A percentile compares a stretch with the other conserved stretches of the same genome.
These are phyloP conservation scores for Colletotrichum sublineola DNA, from an alignment of 2,329 filamentous ascomycete genomes.

Conservation along the genomic window DNA sequence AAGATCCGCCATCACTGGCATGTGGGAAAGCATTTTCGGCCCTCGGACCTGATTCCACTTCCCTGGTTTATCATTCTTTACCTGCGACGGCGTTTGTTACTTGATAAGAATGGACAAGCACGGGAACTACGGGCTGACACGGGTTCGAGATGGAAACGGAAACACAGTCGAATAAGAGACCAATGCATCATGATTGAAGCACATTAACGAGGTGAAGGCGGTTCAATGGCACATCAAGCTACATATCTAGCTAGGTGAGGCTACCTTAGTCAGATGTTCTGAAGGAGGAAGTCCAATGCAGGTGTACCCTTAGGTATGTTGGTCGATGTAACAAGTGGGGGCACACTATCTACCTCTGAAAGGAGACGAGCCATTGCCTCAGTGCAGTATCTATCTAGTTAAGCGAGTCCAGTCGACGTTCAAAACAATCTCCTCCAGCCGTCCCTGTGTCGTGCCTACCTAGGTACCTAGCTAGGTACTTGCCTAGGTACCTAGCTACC, in stretches of 20 bases:
- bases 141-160: not conserved
- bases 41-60: constrained; percentile 20
- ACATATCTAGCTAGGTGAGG: not conserved
- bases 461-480: no score
- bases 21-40: constrained; percentile 11
- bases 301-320: not conserved
- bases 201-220: not conserved
- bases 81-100: constrained; percentile 33
- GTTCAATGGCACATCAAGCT: not conserved
- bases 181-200: not conserved
- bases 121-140: not conserved
- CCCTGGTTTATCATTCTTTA: constrained; percentile 18
- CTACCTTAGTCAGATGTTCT: not conserved
- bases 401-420: constrained; percentile 35
- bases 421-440: constrained; percentile 27
- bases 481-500: not conserved
- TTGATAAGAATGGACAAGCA: not conserved
- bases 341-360: not conserved
- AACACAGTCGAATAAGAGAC: not conserved
- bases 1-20: constrained; percentile 17
- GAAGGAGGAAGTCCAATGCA: not conserved
- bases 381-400: constrained; percentile 21
- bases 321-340: constrained; percentile 16
- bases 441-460: constrained; percentile 6
- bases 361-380: not conserved